These are phyloP conservation scores for Fusarium sp. DNA, from an alignment of 2,329 filamentous ascomycete species.

Conservation along the genomic window DNA sequence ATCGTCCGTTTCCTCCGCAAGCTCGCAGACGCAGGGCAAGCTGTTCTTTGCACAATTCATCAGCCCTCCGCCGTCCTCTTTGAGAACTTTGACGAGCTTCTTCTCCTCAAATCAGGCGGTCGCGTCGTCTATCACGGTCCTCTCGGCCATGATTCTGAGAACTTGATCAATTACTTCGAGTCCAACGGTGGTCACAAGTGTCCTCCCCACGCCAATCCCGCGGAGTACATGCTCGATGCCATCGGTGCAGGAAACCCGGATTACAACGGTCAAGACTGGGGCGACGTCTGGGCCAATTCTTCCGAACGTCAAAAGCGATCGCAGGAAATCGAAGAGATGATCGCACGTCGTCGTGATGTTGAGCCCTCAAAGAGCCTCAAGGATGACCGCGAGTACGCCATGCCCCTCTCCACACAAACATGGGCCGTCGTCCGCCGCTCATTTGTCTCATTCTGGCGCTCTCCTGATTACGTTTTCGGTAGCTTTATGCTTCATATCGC, in stretches of 20 bases:
- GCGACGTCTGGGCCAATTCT: constrained; percentile 71
- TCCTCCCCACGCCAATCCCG: constrained; percentile 65
- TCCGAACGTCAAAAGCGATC: constrained; percentile 62
- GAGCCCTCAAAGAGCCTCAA: constrained; percentile 58
- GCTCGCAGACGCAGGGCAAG: constrained; percentile 72
- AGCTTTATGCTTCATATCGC: constrained; percentile 75
- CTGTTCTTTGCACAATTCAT: constrained; percentile 73
- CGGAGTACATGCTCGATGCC: constrained; percentile 70
- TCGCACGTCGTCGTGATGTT: constrained; percentile 60
- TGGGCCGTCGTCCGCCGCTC: constrained; percentile 68
- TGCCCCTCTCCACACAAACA: constrained; percentile 70
- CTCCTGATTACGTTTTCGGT: constrained; percentile 73
- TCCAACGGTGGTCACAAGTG: constrained; percentile 65
- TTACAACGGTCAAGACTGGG: constrained; percentile 74
- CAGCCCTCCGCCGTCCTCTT: constrained; percentile 72
- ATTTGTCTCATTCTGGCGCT: constrained; percentile 76
- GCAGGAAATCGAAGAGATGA: constrained; percentile 68
- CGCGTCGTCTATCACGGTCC: constrained; percentile 69
- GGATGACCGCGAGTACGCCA: constrained; percentile 74
- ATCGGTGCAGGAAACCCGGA: constrained; percentile 75
- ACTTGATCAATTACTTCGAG: constrained; percentile 68
- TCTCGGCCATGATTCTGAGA: constrained; percentile 64
- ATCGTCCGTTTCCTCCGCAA: constrained; percentile 74
- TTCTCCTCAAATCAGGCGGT: constrained; percentile 69
- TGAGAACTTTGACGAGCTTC: constrained; percentile 69